Evolutionary conservation across 768 basidiomycete genomes (phyloP), one percentile per base, ranked within the genome.

Genomic region (Boletus reticulatus): DNA sequence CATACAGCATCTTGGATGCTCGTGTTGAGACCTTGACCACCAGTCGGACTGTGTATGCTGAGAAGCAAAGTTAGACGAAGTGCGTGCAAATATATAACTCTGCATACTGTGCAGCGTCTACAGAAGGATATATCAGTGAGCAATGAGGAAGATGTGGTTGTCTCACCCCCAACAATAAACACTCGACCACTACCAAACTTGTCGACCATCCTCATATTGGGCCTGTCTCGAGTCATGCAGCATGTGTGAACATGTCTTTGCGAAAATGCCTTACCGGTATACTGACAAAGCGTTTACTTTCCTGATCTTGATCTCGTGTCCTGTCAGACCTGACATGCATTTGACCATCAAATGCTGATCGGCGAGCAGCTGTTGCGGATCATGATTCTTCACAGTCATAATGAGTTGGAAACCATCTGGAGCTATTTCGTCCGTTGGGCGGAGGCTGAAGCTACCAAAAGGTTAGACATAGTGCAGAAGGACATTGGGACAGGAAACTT

Each of bases 151-250:
- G n/a, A 31, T 1, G 19, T 24, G 11, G 46, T 19, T 10, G 14
- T 9, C 44, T 48, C 32, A 63, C 81, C 82, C 61, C 81, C 82
- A 27, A 67, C 75, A 16, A 82, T 47, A 55, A 81, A 82, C 12
- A 76, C 77, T n/a, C 78, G 70, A 2, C 78, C 79, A 6, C 60
- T 53, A 17, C 67, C 60, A 58, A 81, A 76, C 19, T 63, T 71
- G 42, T 80, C 60, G 0, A 74, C 76, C 78, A 81, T 78, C 11
- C 81, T 72, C 36, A 81, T 73, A 62, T 80, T 80, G 1, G 79
- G 74, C 29, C 80, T 77, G 48, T 38, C n/a, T 20, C 24, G 9
- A 34, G 55, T 52, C 13, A 56, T 59, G 32, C 67, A 75, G 37
- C 12, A 54, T 52, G 3, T 10, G 16, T 8, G 34, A 20, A 65